These are phyloP conservation scores for Plasmodium chabaudi DNA, from an alignment of 169 alveolate genomes.

Conservation along the genomic window DNA sequence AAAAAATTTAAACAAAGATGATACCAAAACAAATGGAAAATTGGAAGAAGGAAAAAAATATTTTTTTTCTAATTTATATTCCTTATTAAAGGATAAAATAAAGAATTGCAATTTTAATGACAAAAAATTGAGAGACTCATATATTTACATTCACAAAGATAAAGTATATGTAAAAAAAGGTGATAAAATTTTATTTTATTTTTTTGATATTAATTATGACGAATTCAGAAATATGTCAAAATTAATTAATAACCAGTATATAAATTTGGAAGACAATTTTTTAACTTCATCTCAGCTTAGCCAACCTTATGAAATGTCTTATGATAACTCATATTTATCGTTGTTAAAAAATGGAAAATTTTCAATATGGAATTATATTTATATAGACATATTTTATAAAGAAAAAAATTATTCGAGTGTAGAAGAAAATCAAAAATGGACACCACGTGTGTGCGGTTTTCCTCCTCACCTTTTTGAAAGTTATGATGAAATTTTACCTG, in stretches of 20 bases:
- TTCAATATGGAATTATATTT: conserved; percentile 50
- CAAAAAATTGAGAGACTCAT: background rate
- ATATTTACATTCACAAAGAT: conserved; percentile 14
- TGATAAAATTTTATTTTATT: conserved; percentile 25
- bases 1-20: too few relatives aligned
- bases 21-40: background rate
- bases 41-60: background rate
- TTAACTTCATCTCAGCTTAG: conserved; percentile 22
- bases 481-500: background rate
- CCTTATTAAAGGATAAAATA: background rate
- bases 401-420: background rate
- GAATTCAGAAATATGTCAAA: conserved; percentile 7
- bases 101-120: background rate
- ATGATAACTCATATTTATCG: conserved; percentile 3
- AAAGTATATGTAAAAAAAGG: conserved; percentile 16
- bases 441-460: background rate
- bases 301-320: background rate
- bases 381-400: conserved; percentile 26
- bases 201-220: conserved; percentile 39
- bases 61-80: background rate
- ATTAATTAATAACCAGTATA: conserved; percentile 24
- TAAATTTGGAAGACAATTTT: conserved; percentile 52
- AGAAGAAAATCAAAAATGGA: background rate
- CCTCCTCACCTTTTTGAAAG: background rate
- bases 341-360: conserved; percentile 14